Base-by-base conservation (phyloP, 2,329 filamentous ascomycete genomes). In the Plenodomus lindquistii region DNA sequence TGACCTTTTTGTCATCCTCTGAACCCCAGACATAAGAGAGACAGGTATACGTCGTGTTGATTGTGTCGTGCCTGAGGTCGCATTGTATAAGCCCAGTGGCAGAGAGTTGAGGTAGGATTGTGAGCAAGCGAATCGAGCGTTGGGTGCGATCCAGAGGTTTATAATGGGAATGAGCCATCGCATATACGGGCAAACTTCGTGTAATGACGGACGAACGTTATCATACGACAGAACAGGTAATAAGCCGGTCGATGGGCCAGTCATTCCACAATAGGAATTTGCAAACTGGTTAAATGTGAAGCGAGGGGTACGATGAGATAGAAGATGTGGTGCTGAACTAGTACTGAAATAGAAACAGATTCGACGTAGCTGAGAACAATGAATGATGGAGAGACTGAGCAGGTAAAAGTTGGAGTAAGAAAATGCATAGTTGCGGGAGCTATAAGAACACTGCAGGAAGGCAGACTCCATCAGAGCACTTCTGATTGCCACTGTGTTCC, bases 21-120 rank as follows among this genome's bases (percentile, higher is more conserved):
- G 42, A 37, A 2, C 50, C 50, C 54, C 54, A 56, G 19, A 48
- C 37, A 20, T 56, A 56, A 4, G 54, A 56, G 3, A 56, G 44
- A 34, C 54, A 56, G 13, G 37, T 44, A 37, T 56, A 51, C 11
- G 21, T n/a, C 9, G 35, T 29, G 3, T 31, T 9, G 15, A 48
- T 40, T 18, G 35, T 42, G 16, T 34, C 37, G 24, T 48, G 41
- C 19, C 20, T 16, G 7, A 54, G 44, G 5, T 24, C 16, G 24
- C 51, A 54, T 22, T 51, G 47, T 29, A 51, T 48, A 4, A 43
- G 19, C 10, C 46, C 45, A 7, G 29, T 20, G 4, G 16, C 2
- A 2, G 45, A 54, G 2, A 52, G 37, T 4, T 42, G 9, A 4
- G 46, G 49, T 7, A 40, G 19, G 2, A 55, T 24, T 27, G 17